A percentile compares a stretch with the other conserved stretches of the same genome.
Evolutionary conservation across 495 filamentous ascomycete genomes (phyloP).

Genomic region (Jackrogersella minutella): DNA sequence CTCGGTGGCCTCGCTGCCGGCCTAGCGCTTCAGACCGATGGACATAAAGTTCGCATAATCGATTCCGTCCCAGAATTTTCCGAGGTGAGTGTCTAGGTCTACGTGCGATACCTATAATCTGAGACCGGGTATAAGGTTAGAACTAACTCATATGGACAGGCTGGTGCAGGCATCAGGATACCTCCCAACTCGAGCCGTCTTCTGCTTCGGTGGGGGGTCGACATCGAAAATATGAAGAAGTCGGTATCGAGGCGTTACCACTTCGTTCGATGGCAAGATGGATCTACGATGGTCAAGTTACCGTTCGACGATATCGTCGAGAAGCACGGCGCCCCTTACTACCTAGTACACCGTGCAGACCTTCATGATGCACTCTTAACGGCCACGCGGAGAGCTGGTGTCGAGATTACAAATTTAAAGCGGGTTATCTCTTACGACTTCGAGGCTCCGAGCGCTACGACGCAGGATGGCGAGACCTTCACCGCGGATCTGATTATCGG

Average conservation of each 20-base stretch:
- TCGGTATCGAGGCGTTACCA: conserved; percentile 44
- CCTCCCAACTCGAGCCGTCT: conserved; percentile 54
- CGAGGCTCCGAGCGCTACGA: conserved; percentile 41
- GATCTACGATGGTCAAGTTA: conserved; percentile 44
- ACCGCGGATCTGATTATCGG: conserved; percentile 57
- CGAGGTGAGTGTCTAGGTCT: conserved; percentile 28
- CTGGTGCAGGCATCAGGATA: conserved; percentile 56
- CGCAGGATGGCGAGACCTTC: conserved; percentile 43
- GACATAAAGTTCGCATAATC: conserved; percentile 37
- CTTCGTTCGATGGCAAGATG: conserved; percentile 47
- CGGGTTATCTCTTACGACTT: conserved; percentile 51
- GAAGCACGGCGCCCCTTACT: conserved; percentile 50
- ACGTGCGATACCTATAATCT: neutral
- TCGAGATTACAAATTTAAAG: conserved; percentile 40
- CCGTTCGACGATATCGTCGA: conserved; percentile 48
- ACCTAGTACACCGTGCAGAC: conserved; percentile 55
- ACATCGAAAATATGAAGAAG: conserved; percentile 49
- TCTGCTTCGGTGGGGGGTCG: conserved; percentile 57
- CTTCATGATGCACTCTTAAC: conserved; percentile 49
- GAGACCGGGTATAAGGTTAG: neutral
- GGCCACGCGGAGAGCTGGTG: conserved; percentile 42
- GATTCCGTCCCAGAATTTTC: conserved; percentile 37
- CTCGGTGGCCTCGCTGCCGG: conserved; percentile 64
- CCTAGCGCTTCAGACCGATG: conserved; percentile 45
- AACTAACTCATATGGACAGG: conserved; percentile 26